Evolutionary conservation across 2,329 filamentous ascomycete species (phyloP).

Genomic region (Fusarium gaditjirri): DNA sequence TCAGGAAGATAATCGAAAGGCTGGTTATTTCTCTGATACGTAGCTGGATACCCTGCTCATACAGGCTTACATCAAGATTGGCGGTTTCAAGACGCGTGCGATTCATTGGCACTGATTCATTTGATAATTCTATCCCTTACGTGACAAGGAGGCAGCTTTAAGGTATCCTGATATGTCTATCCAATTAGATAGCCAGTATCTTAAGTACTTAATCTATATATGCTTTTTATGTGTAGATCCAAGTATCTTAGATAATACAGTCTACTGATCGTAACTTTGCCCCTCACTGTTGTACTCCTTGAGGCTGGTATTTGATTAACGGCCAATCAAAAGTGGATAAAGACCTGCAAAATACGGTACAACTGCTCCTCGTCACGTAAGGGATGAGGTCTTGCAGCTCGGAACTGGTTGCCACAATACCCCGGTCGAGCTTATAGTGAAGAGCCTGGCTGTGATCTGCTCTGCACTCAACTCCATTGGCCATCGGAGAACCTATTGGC

Average conservation of each 20-base stretch:
- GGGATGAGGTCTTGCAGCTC: neutral
- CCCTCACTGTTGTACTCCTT: no score
- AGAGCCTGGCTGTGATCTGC: conserved; percentile 6
- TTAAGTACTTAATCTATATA: no score
- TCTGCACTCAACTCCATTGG: neutral
- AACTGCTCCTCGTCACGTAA: no score
- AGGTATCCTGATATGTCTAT: no score
- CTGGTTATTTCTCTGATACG: neutral
- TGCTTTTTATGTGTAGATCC: no score
- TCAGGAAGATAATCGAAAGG: neutral
- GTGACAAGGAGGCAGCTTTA: no score
- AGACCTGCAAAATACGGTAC: no score
- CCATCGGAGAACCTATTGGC: neutral
- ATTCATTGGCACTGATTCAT: neutral
- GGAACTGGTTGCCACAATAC: neutral
- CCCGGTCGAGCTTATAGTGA: neutral
- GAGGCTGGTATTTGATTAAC: no score
- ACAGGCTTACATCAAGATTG: neutral
- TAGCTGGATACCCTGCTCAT: neutral
- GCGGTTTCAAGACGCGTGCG: neutral
- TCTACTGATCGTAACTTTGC: no score
- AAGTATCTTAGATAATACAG: no score
- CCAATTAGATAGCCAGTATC: no score
- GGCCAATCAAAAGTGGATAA: no score
- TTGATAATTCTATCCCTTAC: neutral